Conservation (phyloP, 225 moss, liverwort and hornwort species). For the Rhytidiadelphus loreus region DNA sequence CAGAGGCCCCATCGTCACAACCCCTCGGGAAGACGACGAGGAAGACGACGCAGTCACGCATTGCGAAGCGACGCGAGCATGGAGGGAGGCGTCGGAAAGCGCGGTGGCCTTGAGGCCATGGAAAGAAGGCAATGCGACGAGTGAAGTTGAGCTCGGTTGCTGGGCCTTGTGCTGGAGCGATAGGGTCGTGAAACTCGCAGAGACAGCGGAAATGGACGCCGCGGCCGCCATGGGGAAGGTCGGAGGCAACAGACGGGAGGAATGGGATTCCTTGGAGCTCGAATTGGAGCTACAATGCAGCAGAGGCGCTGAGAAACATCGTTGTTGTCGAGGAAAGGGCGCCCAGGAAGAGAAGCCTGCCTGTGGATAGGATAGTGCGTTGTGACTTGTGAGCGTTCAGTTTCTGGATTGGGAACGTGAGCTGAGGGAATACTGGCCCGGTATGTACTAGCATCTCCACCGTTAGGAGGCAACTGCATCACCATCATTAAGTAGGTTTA, state of each 20-base stretch:
- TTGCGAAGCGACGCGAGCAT: conserved; percentile 4
- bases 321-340: background rate
- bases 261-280: background rate
- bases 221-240: conserved; percentile 14
- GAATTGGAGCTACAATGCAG: background rate
- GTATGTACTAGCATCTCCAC: background rate
- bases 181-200: conserved; percentile 15
- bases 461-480: too few relatives aligned
- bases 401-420: background rate
- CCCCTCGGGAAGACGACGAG: conserved; percentile 3
- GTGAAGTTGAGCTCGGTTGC: background rate
- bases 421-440: background rate
- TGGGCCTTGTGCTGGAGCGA: background rate
- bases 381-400: background rate
- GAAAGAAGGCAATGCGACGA: background rate
- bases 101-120: conserved; percentile 3
- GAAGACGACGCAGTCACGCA: background rate
- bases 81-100: background rate
- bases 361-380: background rate
- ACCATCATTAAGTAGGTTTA: background rate
- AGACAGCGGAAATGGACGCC: conserved; percentile 24
- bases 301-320: background rate
- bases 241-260: background rate
- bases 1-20: conserved; percentile 50
- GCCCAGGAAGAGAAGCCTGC: background rate